Evolutionary conservation across 805 yeast species (phyloP), one percentile per base, ranked within the genome.

Genomic region (Hermanozyma aechmeae): DNA sequence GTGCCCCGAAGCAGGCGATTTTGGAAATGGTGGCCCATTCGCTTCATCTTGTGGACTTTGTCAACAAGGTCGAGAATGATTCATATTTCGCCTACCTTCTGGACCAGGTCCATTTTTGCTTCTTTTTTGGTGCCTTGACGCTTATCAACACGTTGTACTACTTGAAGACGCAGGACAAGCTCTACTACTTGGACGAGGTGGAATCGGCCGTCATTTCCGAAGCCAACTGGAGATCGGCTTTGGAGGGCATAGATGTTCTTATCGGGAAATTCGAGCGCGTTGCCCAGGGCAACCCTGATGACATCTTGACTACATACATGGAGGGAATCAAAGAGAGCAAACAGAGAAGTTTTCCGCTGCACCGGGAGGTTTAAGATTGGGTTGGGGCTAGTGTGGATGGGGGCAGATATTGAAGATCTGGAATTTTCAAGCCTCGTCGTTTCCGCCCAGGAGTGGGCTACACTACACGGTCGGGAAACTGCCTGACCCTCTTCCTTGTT

Each of bases 21-120:
- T 7, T 46, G 4, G 49, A 56, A 14, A 58, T 69, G 48, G 41
- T 64, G 12, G 51, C 50, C 15, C 71, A 65, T 40, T 46, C 76
- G 2, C 46, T 49, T 29, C 51, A 58, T 25, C 58, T 71, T 3
- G 49, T 74, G 2, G 58, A 52, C 25, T 58, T 66, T 13, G 50
- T 68, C 27, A 41, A 58, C 24, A 46, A 44, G 15, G 60, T 67
- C 15, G 63, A 56, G 15, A 58, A 65, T 35, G 76, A 71, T 43
- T 61, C 72, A 3, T 75, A 73, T 42, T 79, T 79, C 52, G 77
- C 79, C 0, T 74, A 71, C 42, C 58, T 79, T n/a, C 73, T 82
- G 9, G 86, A 79, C 53, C 83, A 76, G 51, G 59, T 79, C 25
- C 83, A 74, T 45, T 62, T 76, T 32, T 60, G 63, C 27, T 59